Conservation (phyloP, 1,284 basidiomycete species). For the Tremellales sp. region DNA sequence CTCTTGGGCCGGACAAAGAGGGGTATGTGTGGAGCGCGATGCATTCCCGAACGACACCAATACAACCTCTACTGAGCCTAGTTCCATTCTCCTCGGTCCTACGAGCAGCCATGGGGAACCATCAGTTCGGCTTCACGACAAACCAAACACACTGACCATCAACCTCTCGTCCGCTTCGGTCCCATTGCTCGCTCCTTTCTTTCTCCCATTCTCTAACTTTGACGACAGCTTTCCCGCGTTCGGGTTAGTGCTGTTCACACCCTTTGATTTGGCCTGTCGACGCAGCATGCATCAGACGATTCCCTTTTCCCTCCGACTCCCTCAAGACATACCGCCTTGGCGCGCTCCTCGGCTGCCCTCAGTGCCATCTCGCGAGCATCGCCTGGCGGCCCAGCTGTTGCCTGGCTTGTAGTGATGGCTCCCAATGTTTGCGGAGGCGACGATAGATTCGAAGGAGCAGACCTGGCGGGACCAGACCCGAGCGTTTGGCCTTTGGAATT, state of each 20-base stretch:
- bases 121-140: too few relatives aligned
- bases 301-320: background rate
- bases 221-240: constrained; percentile 42
- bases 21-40: too few relatives aligned
- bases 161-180: constrained; percentile 29
- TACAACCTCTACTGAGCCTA: too few relatives aligned
- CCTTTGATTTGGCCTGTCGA: constrained; percentile 37
- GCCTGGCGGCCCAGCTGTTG: constrained; percentile 21
- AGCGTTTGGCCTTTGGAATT: constrained; percentile 37
- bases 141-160: constrained; percentile 44
- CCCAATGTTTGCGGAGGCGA: background rate
- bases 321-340: constrained; percentile 37
- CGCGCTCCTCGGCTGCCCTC: constrained; percentile 44
- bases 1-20: too few relatives aligned
- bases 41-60: too few relatives aligned
- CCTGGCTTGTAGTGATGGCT: constrained; percentile 8
- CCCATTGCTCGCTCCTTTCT: constrained; percentile 12
- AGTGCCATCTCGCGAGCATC: constrained; percentile 40
- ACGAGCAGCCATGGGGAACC: too few relatives aligned
- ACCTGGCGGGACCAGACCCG: constrained; percentile 30
- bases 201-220: constrained; percentile 40
- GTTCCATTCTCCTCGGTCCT: too few relatives aligned
- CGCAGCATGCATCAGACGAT: background rate
- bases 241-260: constrained; percentile 40
- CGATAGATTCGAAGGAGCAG: background rate